These are phyloP conservation scores for Termitomyces sp. DNA, from an alignment of 768 basidiomycete genomes.

Conservation along the genomic window DNA sequence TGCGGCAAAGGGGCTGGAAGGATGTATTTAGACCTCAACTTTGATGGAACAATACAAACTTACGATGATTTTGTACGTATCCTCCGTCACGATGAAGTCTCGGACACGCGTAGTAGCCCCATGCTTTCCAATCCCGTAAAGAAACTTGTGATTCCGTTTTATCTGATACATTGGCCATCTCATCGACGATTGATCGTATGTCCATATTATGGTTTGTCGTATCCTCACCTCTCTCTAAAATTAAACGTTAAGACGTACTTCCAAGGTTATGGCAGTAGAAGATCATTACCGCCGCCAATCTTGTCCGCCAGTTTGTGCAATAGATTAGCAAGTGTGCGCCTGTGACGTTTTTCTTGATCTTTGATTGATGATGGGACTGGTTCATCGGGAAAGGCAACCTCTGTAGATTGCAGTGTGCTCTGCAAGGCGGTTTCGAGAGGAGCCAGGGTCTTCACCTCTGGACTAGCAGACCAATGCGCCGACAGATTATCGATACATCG, in stretches of 20 bases:
- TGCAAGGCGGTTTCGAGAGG: conserved; percentile 11
- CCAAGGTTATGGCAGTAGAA: background rate
- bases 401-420: background rate
- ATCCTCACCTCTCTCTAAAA: background rate
- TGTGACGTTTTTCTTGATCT: background rate
- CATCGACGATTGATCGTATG: background rate
- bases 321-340: background rate
- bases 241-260: background rate
- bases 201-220: too few species aligned
- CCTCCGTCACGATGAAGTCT: conserved; percentile 25
- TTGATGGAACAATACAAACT: conserved; percentile 12
- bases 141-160: background rate
- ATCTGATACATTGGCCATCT: background rate
- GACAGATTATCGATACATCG: conserved; percentile 18
- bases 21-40: background rate
- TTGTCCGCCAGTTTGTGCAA: conserved; percentile 5
- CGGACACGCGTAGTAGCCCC: conserved; percentile 50
- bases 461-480: conserved; percentile 22
- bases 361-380: background rate
- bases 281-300: conserved; percentile 4
- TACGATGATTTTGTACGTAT: conserved; percentile 36
- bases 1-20: conserved; percentile 17
- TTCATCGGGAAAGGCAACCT: background rate
- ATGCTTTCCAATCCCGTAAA: conserved; percentile 43
- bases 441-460: conserved; percentile 14